phyloP scores from a whole-genome alignment of 495 filamentous ascomycete species.

The Penicillium malachiteum region DNA sequence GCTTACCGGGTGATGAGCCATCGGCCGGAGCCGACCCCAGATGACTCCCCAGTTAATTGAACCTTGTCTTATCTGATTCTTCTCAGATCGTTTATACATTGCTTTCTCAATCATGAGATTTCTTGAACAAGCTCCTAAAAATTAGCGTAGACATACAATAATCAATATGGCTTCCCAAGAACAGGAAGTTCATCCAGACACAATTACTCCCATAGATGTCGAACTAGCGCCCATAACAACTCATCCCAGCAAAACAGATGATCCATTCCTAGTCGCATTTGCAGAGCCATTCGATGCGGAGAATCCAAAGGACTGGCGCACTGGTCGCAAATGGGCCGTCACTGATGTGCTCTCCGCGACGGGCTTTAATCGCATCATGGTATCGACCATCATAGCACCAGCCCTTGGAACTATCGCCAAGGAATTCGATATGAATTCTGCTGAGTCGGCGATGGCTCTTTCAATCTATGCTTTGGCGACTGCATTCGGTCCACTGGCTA shows the following conservation, averaged over 20 bases:
- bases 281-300: constrained; percentile 36
- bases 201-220: constrained; percentile 1
- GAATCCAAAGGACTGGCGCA: constrained; percentile 47
- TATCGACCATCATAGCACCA: constrained; percentile 69
- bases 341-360: constrained; percentile 43
- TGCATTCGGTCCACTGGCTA: constrained; percentile 59
- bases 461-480: constrained; percentile 72
- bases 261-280: constrained; percentile 35
- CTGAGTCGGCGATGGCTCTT: constrained; percentile 58
- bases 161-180: neutral
- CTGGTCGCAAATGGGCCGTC: constrained; percentile 51
- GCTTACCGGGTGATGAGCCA: too few relatives aligned
- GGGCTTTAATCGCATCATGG: constrained; percentile 61
- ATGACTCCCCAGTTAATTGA: too few relatives aligned
- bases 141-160: too few relatives aligned
- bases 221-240: constrained; percentile 7
- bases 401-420: constrained; percentile 49
- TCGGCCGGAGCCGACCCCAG: too few relatives aligned
- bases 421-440: constrained; percentile 56
- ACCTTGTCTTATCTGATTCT: too few relatives aligned
- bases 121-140: too few relatives aligned
- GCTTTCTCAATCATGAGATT: too few relatives aligned
- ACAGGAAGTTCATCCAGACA: neutral
- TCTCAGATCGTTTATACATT: too few relatives aligned
- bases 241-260: constrained; percentile 9